These are phyloP conservation scores for Tardiomyces depauwii DNA, from an alignment of 1,139 yeast species.

Conservation along the genomic window DNA sequence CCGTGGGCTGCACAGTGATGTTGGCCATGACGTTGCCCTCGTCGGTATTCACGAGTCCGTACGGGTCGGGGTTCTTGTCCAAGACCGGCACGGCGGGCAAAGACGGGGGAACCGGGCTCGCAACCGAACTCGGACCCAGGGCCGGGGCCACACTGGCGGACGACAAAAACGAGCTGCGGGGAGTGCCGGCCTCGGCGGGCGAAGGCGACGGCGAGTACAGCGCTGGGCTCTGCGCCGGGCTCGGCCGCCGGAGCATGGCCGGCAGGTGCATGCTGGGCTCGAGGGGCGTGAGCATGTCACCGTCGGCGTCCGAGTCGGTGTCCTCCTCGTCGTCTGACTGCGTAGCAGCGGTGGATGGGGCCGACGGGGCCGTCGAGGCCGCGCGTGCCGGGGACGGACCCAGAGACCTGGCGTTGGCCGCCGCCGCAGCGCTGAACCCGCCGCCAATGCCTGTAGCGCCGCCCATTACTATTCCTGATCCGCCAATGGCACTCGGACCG, in stretches of 20 bases:
- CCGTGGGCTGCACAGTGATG: neutral
- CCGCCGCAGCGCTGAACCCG: too few species aligned
- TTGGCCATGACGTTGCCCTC: constrained; percentile 1
- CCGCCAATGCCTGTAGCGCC: too few species aligned
- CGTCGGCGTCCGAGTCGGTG: constrained; percentile 11
- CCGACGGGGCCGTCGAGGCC: too few species aligned
- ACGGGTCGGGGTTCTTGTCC: neutral
- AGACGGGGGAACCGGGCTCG: too few species aligned
- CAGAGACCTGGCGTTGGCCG: too few species aligned
- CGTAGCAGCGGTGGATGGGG: neutral
- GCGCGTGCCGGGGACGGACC: too few species aligned
- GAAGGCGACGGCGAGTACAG: neutral
- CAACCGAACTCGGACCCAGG: too few species aligned
- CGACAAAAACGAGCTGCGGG: neutral
- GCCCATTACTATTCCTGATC: too few species aligned
- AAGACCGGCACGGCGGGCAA: too few species aligned
- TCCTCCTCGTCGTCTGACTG: constrained; percentile 3
- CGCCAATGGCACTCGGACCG: neutral
- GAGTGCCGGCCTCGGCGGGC: neutral
- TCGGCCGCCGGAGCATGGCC: constrained; percentile 3
- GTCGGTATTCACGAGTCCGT: neutral
- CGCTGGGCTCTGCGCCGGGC: neutral
- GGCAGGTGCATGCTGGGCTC: constrained; percentile 11
- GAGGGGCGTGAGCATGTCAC: constrained; percentile 17
- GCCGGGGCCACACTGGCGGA: too few species aligned